Percentiles rank a stretch among this genome's conserved stretches.
Evolutionary conservation across 169 alveolate species (phyloP).

Genomic region (Neospora caninum): DNA sequence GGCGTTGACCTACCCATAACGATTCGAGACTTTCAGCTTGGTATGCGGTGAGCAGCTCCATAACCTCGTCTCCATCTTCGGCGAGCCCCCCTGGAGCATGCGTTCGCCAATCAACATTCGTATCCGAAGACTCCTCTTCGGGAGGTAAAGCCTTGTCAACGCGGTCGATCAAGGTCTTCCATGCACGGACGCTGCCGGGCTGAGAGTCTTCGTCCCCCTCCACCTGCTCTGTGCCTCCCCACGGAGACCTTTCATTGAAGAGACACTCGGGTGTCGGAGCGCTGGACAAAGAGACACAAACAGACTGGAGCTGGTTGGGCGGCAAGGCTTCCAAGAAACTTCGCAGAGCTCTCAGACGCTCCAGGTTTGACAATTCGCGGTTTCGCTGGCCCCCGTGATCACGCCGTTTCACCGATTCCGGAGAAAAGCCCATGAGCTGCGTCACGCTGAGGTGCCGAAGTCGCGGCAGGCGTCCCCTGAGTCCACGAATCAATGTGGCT

Average conservation of each 20-base stretch:
- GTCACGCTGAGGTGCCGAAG: not conserved
- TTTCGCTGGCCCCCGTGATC: not conserved
- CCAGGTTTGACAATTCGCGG: not conserved
- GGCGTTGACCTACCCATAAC: not conserved
- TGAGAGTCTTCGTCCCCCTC: not conserved
- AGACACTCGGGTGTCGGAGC: not conserved
- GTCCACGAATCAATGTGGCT: not conserved
- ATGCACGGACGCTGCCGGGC: not conserved
- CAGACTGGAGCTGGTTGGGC: not conserved
- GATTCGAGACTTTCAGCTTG: not conserved
- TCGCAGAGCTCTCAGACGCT: not conserved
- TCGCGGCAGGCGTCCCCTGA: not conserved
- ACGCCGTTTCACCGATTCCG: not conserved
- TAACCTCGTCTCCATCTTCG: not conserved
- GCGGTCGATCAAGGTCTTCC: not conserved
- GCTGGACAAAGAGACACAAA: not conserved
- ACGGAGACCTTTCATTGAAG: not conserved
- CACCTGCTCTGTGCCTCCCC: not conserved
- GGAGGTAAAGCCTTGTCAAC: not conserved
- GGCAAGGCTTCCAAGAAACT: not conserved
- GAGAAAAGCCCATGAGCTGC: not conserved
- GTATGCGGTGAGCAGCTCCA: not conserved
- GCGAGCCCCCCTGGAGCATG: not conserved
- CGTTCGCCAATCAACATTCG: not conserved
- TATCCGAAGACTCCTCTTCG: not conserved